Percentiles rank a stretch among this genome's conserved stretches.
Evolutionary conservation across 257 asterid genomes (phyloP).

Genomic region (Gardenia jasminoides): DNA sequence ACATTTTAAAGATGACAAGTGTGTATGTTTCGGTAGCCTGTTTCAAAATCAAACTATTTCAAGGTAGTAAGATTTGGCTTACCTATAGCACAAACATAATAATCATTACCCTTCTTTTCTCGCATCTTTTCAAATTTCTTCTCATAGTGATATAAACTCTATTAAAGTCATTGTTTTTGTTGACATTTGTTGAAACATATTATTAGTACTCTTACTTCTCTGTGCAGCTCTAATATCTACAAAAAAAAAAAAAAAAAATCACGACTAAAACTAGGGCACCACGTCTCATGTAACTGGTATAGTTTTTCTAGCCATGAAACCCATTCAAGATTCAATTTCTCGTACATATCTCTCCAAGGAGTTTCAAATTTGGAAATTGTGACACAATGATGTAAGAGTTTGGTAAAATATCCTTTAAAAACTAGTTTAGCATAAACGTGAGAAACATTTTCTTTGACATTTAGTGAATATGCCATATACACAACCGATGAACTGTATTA

Average conservation of each 20-base stretch:
- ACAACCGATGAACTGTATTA: neutral
- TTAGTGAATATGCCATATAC: conserved; percentile 5
- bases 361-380: neutral
- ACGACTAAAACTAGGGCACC: conserved; percentile 1
- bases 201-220: conserved; percentile 11
- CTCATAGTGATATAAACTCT: neutral
- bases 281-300: neutral
- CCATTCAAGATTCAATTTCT: neutral
- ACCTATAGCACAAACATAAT: no score
- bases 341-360: neutral
- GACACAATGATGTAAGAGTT: neutral
- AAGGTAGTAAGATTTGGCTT: no score
- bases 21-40: no score
- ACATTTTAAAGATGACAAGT: no score
- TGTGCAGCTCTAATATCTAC: conserved; percentile 11
- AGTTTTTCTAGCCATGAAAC: neutral
- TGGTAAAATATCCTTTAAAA: neutral
- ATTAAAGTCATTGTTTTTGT: neutral
- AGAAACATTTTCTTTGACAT: neutral
- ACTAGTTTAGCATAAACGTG: conserved; percentile 1
- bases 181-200: neutral
- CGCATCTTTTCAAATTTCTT: neutral
- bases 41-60: no score
- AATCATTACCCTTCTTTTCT: neutral
- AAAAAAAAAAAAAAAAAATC: neutral